phyloP scores from a whole-genome alignment of 495 filamentous ascomycete species.

The Pyrenula aspistea region DNA sequence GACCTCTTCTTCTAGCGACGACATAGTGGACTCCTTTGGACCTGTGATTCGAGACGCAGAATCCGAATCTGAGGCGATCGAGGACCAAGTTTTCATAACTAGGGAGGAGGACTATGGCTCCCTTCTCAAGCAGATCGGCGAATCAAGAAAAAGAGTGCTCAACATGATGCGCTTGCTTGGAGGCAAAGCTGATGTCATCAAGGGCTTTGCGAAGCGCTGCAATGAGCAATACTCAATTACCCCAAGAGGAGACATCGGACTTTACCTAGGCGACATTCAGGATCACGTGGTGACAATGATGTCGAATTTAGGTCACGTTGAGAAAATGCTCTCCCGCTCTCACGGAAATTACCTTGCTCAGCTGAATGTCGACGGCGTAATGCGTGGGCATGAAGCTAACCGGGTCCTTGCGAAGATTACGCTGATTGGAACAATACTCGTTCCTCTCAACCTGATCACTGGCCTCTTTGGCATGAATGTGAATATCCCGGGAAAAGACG shows the following conservation, averaged over 20 bases:
- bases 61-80: constrained; percentile 78
- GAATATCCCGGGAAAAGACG: constrained; percentile 53
- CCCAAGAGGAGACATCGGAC: constrained; percentile 85
- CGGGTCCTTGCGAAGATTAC: constrained; percentile 87
- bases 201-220: constrained; percentile 94
- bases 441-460: constrained; percentile 91
- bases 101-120: constrained; percentile 75
- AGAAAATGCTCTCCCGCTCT: constrained; percentile 92
- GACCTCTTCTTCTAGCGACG: constrained; percentile 45
- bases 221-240: constrained; percentile 93
- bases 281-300: constrained; percentile 99
- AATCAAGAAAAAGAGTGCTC: constrained; percentile 88
- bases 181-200: constrained; percentile 94
- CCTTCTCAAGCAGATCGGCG: constrained; percentile 80
- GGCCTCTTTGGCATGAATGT: constrained; percentile 99
- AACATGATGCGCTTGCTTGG: constrained; percentile 82
- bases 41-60: constrained; percentile 81
- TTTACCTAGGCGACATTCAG: constrained; percentile 94
- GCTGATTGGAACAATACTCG: constrained; percentile 84
- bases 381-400: constrained; percentile 69
- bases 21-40: constrained; percentile 93
- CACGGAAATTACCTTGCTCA: constrained; percentile 96
- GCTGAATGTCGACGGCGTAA: constrained; percentile 79
- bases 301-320: constrained; percentile 86
- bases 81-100: constrained; percentile 87